Base-by-base conservation (phyloP, 164 flowering plant species). In the Santalum album region DNA sequence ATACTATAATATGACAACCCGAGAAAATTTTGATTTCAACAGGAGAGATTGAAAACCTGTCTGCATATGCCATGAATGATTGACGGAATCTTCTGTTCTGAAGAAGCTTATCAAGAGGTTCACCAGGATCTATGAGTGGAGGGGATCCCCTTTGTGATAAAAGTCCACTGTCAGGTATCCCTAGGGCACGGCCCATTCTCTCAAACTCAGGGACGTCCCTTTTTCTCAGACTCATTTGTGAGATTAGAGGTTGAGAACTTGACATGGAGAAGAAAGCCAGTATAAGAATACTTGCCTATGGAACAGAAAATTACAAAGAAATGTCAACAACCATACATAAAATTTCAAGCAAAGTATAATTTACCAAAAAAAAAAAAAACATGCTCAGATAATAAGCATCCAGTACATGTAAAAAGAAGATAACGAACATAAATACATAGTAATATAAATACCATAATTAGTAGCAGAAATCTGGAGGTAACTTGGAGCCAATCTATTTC, bases 41-140 rank as follows among this genome's bases (percentile, higher is more conserved):
- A 10, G 14, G n/a, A 12, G 14, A 17, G 23, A 44, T 42, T 15
- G 51, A 20, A 25, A 3, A 88, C 96, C 96, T 88, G 70, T 85
- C 96, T 1, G 96, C 94, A 71, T 81, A 88, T 38, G 76, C 80
- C 86, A 83, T 80, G 69, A 85, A 85, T 2, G 96, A 85, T 43
- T 69, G 83, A 19, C 86, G 83, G 38, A 85, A 88, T 66, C 60
- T 80, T 70, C 75, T 85, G 74, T 83, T 74, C 63, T 58, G 66
- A 53, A 88, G 86, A 71, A 85, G 86, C 65, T 80, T 81, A 60
- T 88, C 90, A 29, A 88, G 65, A 55, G 94, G 85, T 56, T 85
- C 94, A 52, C 75, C 76, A 48, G 75, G 66, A 69, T 83, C 72
- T 51, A 78, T 58, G 25, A 57, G 59, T 25, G 36, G 32, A n/a